A percentile compares a stretch with the other conserved stretches of the same genome.
phyloP scores from a whole-genome alignment of 169 alveolate species.

The Babesia sp. region DNA sequence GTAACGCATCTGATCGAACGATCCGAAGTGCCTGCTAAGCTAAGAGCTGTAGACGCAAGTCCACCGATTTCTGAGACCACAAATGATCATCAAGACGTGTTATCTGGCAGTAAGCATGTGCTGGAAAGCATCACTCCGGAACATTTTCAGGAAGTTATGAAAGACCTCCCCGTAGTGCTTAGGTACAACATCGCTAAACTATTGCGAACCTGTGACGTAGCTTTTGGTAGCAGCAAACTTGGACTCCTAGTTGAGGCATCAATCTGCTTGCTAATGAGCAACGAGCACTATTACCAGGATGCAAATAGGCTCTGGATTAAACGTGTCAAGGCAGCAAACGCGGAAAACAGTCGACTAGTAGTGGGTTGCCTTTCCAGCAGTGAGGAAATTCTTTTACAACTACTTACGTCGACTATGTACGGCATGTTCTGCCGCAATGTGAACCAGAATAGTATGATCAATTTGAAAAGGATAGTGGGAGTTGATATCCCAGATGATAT shows the following conservation, averaged over 20 bases:
- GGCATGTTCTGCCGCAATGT: slow-evolving; percentile 10
- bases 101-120: not conserved
- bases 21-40: not conserved
- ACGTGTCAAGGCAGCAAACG: slow-evolving; percentile 2
- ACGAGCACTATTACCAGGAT: slow-evolving; percentile 10
- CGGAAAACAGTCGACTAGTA: not conserved
- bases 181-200: slow-evolving; percentile 34
- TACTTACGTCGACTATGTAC: slow-evolving; percentile 16
- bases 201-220: slow-evolving; percentile 30
- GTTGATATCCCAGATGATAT: not conserved
- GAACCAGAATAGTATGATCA: not conserved
- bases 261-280: slow-evolving; percentile 17
- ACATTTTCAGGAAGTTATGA: slow-evolving; percentile 4
- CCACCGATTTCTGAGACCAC: too few relatives aligned
- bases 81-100: not conserved
- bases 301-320: not conserved
- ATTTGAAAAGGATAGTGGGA: not conserved
- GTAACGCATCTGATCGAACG: slow-evolving; percentile 7
- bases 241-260: slow-evolving; percentile 40
- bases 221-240: slow-evolving; percentile 32
- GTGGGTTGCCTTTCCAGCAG: not conserved
- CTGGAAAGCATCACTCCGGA: not conserved
- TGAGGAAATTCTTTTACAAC: slow-evolving; percentile 13
- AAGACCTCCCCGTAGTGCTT: slow-evolving; percentile 3
- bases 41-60: too few relatives aligned